Evolutionary conservation across 2,329 filamentous ascomycete genomes (phyloP).

Genomic region (Neurospora sp.): DNA sequence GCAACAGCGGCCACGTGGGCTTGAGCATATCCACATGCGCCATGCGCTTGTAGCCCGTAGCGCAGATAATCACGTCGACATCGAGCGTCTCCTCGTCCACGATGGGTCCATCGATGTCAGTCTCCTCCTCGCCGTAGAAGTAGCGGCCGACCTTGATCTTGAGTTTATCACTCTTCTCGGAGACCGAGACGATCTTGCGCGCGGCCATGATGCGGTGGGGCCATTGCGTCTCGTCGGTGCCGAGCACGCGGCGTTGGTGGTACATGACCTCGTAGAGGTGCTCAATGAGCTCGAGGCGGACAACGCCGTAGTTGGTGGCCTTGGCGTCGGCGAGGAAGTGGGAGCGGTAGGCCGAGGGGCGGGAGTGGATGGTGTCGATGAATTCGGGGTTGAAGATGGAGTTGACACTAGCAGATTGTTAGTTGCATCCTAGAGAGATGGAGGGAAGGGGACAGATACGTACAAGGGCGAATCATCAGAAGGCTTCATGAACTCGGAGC

Average conservation of each 20-base stretch:
- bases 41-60: conserved; percentile 75
- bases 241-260: conserved; percentile 65
- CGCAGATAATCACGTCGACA: conserved; percentile 74
- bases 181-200: conserved; percentile 55
- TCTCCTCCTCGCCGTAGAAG: conserved; percentile 22
- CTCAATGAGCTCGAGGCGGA: conserved; percentile 83
- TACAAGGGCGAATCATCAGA: conserved; percentile 96
- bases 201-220: conserved; percentile 70
- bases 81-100: conserved; percentile 53
- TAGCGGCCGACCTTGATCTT: conserved; percentile 49
- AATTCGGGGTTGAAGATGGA: conserved; percentile 89
- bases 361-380: conserved; percentile 66
- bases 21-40: conserved; percentile 70
- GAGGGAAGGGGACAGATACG: conserved; percentile 26
- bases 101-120: conserved; percentile 14
- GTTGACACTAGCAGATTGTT: conserved; percentile 58
- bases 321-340: conserved; percentile 57
- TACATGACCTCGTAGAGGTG: conserved; percentile 82
- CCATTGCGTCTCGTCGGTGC: conserved; percentile 63
- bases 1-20: conserved; percentile 56
- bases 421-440: background rate
- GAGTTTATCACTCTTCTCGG: conserved; percentile 41
- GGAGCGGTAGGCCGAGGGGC: conserved; percentile 52
- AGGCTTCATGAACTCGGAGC: conserved; percentile 72
- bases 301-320: conserved; percentile 89